phyloP scores from a whole-genome alignment of 441 rosid genomes.

The Corymbia citriodora region DNA sequence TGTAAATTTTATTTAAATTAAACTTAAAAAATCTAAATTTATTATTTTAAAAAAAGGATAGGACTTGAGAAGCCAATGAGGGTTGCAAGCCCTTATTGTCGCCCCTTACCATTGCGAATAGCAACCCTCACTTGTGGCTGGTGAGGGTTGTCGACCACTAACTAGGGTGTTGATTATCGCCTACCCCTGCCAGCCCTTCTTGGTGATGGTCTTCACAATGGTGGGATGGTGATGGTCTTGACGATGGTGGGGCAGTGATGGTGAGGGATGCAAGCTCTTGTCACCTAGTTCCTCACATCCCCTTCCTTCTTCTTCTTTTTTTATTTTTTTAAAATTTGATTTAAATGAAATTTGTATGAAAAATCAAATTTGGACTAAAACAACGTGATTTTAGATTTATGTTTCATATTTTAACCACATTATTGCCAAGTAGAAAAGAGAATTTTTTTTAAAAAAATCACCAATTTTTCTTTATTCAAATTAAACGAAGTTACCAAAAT shows the following conservation, averaged over 20 bases:
- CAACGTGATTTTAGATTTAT: too few species aligned
- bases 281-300: neutral
- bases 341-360: too few species aligned
- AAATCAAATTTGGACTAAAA: neutral
- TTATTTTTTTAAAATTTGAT: too few species aligned
- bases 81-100: neutral
- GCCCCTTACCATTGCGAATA: rapidly evolving
- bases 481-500: neutral
- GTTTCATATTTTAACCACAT: neutral
- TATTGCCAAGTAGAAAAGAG: neutral
- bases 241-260: rapidly evolving
- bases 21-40: too few species aligned
- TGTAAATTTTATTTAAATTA: too few species aligned
- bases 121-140: neutral
- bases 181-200: neutral
- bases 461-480: neutral
- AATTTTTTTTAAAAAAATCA: too few species aligned
- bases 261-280: neutral
- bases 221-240: rapidly evolving
- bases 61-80: too few species aligned
- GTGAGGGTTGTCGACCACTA: neutral
- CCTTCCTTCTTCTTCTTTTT: too few species aligned
- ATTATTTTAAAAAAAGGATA: too few species aligned
- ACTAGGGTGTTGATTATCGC: neutral
- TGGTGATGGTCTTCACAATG: rapidly evolving